Conservation (phyloP, 306 rosid species). For the Quercus wislizeni region DNA sequence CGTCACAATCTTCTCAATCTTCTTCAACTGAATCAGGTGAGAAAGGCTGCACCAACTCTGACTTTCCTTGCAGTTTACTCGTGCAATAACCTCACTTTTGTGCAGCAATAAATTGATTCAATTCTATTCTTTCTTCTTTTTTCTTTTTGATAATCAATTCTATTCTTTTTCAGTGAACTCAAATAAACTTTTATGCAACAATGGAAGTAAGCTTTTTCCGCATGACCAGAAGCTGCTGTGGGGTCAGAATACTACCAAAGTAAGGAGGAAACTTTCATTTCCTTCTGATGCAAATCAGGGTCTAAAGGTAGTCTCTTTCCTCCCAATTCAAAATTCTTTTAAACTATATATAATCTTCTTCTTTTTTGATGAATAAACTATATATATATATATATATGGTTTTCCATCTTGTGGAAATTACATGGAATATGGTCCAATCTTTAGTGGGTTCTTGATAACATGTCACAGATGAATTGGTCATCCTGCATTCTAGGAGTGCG, state of each 20-base stretch:
- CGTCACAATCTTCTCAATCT: not conserved
- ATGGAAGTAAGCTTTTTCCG: not conserved
- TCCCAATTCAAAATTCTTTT: too few relatives aligned
- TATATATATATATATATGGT: too few relatives aligned
- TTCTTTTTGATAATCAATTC: not conserved
- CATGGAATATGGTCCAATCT: too few relatives aligned
- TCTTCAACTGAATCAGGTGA: not conserved
- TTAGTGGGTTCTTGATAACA: too few relatives aligned
- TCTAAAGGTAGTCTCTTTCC: not conserved
- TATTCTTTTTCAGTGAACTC: not conserved
- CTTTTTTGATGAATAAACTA: too few relatives aligned
- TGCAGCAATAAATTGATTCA: not conserved
- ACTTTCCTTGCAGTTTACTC: not conserved
- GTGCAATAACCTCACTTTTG: not conserved
- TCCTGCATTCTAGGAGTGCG: too few relatives aligned
- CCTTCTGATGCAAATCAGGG: not conserved
- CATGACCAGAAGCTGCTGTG: too few relatives aligned
- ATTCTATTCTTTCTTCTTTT: too few relatives aligned
- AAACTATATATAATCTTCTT: too few relatives aligned
- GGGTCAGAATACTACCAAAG: not conserved
- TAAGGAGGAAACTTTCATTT: not conserved
- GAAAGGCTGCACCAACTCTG: not conserved
- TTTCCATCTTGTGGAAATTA: too few relatives aligned
- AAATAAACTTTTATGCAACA: not conserved
- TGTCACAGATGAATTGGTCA: too few relatives aligned